Evolutionary conservation across 352 stramenopile genomes (phyloP), one percentile per base, ranked within the genome.

Genomic region (Peronosclerospora sorghi): DNA sequence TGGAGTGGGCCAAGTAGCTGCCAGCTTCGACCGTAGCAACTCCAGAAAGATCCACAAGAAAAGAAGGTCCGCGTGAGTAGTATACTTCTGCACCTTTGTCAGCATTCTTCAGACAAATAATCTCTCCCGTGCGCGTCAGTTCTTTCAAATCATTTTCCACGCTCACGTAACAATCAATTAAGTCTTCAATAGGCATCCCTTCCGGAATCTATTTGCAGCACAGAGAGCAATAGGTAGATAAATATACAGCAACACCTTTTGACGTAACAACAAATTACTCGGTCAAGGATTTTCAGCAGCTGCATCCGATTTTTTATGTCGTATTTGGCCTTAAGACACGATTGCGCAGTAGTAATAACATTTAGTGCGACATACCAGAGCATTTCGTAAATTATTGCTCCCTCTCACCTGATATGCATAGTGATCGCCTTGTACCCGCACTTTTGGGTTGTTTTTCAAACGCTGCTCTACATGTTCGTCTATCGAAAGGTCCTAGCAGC

Each of bases 401-500:
- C n/a, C 1, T 17, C 53, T 41, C 38, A 82, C 72, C 62, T 84
- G 76, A 51, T 92, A 92, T 4, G 79, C 79, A 56, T 87, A 92
- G 47, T 73, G 67, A 15, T 86, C 64, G 47, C 70, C 73, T 45
- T 83, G 59, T 1, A 86, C 47, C 35, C 74, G 74, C 40, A 92
- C 71, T 67, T 92, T 92, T 13, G 76, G 74, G 53, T 92, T 92
- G 45, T 92, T 89, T 39, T 86, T 86, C 2, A 92, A 65, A 0
- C 77, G 74, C 45, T 92, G 74, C 44, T 83, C 73, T 32, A 91
- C 74, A 74, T 87, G 75, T 20, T 87, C 77, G 44, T 86, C 73
- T 68, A 87, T 84, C 1, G 62, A 72, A 9, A 85, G 60, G 52
- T 86, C 72, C 74, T 87, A 46, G 8, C 18, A 46, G 9, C 12